phyloP scores from a whole-genome alignment of 75 land plant species.

The Picea glauca region DNA sequence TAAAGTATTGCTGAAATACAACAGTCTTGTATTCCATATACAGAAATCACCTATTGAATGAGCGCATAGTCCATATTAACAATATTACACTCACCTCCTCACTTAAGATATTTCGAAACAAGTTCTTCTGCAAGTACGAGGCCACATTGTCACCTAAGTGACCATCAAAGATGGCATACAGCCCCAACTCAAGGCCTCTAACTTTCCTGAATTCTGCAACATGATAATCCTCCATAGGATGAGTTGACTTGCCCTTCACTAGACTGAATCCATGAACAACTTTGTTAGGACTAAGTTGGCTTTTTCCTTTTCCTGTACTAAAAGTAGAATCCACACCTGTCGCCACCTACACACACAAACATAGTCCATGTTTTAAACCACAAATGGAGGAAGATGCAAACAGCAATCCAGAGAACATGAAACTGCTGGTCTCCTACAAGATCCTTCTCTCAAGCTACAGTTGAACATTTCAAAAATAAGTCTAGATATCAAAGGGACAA shows the following conservation, averaged over 20 bases:
- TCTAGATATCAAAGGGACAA: too few species aligned
- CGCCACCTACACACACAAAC: constrained; percentile 9
- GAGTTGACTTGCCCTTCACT: constrained; percentile 27
- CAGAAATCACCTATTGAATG: neutral
- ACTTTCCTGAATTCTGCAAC: constrained; percentile 29
- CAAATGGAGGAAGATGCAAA: neutral
- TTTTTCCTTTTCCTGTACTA: constrained; percentile 29
- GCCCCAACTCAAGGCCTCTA: constrained; percentile 29
- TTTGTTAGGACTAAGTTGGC: constrained; percentile 23
- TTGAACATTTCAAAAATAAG: too few species aligned
- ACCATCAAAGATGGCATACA: constrained; percentile 45
- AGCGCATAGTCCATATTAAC: neutral
- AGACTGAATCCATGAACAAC: constrained; percentile 31
- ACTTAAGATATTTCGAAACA: constrained; percentile 31
- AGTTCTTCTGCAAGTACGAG: constrained; percentile 27
- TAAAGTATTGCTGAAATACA: neutral
- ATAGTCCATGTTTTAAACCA: neutral
- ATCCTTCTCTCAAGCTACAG: neutral
- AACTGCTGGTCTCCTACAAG: neutral
- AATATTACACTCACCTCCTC: constrained; percentile 24
- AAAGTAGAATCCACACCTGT: constrained; percentile 24
- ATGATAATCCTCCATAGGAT: constrained; percentile 40
- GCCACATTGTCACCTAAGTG: constrained; percentile 34
- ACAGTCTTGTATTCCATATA: neutral
- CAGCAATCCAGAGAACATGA: neutral